Percentiles rank a stretch among this genome's conserved stretches.
Evolutionary conservation across 2,329 filamentous ascomycete genomes (phyloP).

Genomic region (Aspergillus novoparasiticus): DNA sequence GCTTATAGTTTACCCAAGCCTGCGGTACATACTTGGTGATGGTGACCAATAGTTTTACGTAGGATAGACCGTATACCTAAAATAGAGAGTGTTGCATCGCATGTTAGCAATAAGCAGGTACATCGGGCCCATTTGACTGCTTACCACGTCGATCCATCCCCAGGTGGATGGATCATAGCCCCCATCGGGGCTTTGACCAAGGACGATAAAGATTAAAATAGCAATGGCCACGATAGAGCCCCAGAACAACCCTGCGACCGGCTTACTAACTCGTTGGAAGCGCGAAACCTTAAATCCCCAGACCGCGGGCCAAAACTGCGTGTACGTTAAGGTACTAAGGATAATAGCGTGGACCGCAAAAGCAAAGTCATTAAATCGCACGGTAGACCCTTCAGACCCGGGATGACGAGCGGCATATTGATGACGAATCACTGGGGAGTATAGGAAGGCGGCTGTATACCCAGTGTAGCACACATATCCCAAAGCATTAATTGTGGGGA

Average conservation of each 20-base stretch:
- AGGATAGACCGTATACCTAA: conserved; percentile 70
- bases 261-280: conserved; percentile 57
- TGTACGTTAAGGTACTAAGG: conserved; percentile 71
- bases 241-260: conserved; percentile 69
- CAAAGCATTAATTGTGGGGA: conserved; percentile 71
- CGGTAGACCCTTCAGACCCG: conserved; percentile 73
- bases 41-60: conserved; percentile 86
- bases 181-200: conserved; percentile 41
- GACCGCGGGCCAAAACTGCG: conserved; percentile 70
- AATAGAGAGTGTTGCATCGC: not conserved
- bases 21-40: conserved; percentile 93
- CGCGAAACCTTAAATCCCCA: conserved; percentile 74
- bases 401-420: conserved; percentile 85
- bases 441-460: conserved; percentile 76
- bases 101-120: not conserved
- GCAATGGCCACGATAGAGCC: conserved; percentile 61
- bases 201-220: conserved; percentile 45
- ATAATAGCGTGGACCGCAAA: conserved; percentile 82
- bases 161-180: conserved; percentile 54
- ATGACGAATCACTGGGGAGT: conserved; percentile 71
- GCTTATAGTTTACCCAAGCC: conserved; percentile 78
- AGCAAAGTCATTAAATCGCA: conserved; percentile 84
- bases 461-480: conserved; percentile 69
- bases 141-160: conserved; percentile 67
- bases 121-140: conserved; percentile 19